phyloP scores from a whole-genome alignment of 2,329 filamentous ascomycete genomes.

The Biscogniauxia sp. region DNA sequence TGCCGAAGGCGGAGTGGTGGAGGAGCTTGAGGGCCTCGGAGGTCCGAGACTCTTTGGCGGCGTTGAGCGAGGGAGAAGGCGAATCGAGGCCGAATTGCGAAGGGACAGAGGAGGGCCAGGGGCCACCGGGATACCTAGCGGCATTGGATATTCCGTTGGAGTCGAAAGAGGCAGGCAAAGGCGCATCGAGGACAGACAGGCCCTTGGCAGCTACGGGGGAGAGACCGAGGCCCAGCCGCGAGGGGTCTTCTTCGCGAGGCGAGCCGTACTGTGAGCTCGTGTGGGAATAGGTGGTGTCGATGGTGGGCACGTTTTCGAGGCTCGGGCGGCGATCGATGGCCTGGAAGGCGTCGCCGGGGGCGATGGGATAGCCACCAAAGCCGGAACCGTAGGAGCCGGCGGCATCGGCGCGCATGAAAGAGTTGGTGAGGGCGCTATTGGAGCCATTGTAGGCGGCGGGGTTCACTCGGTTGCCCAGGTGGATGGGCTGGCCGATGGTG shows the following conservation, averaged over 20 bases:
- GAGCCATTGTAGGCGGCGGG: slow-evolving; percentile 60
- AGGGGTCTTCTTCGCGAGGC: slow-evolving; percentile 65
- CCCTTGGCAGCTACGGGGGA: slow-evolving; percentile 71
- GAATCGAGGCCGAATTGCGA: slow-evolving; percentile 88
- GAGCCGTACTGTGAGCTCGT: slow-evolving; percentile 71
- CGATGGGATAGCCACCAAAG: slow-evolving; percentile 41
- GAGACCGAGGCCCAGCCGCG: slow-evolving; percentile 66
- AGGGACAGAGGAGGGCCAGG: slow-evolving; percentile 88
- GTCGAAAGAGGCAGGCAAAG: slow-evolving; percentile 91
- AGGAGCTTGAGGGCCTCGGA: slow-evolving; percentile 64
- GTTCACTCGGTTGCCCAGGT: slow-evolving; percentile 66
- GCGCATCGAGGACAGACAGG: slow-evolving; percentile 89
- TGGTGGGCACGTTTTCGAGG: slow-evolving; percentile 57
- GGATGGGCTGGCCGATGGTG: slow-evolving; percentile 59
- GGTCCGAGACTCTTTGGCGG: slow-evolving; percentile 58
- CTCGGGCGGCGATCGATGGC: slow-evolving; percentile 48
- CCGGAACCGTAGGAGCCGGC: slow-evolving; percentile 44
- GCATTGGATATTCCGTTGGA: slow-evolving; percentile 93
- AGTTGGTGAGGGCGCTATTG: slow-evolving; percentile 68
- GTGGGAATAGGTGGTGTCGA: slow-evolving; percentile 58
- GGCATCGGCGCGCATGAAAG: slow-evolving; percentile 62
- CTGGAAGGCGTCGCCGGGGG: slow-evolving; percentile 41
- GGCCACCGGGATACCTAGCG: slow-evolving; percentile 72
- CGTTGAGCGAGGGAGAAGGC: slow-evolving; percentile 70
- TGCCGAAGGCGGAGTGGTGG: slow-evolving; percentile 66